Evolutionary conservation across 2,329 filamentous ascomycete genomes (phyloP).

Genomic region (Gaeumannomyces sp.): DNA sequence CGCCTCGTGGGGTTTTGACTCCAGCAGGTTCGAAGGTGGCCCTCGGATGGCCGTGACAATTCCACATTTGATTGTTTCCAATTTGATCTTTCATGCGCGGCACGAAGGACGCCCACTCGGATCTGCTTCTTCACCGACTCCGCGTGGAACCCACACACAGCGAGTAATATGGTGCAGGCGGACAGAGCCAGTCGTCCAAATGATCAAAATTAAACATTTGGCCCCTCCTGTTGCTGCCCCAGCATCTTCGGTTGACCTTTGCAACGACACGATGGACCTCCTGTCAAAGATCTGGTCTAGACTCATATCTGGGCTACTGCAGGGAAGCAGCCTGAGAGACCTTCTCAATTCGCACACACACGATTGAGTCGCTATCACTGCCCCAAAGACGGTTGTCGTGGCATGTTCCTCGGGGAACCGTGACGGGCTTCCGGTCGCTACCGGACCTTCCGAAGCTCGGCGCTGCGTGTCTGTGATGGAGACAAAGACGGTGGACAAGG

Average conservation of each 20-base stretch:
- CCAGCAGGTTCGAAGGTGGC: not conserved
- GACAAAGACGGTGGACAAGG: not conserved
- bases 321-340: not conserved
- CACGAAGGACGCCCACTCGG: not conserved
- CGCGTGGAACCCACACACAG: not conserved
- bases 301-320: not conserved
- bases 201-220: not conserved
- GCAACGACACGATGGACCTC: not conserved
- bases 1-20: not conserved
- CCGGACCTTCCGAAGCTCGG: not conserved
- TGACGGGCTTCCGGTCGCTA: not conserved
- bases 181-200: not conserved
- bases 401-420: not conserved
- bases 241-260: not conserved
- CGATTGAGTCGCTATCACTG: not conserved
- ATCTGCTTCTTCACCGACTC: not conserved
- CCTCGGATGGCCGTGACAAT: not conserved
- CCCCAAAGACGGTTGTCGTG: not conserved
- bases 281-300: not conserved
- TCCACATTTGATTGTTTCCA: conserved; percentile 5
- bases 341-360: not conserved
- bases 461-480: not conserved
- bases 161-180: not conserved
- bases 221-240: not conserved
- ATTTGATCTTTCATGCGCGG: conserved; percentile 6